Base-by-base conservation (phyloP, 2,329 filamentous ascomycete genomes). In the Arthrocladium fulminans region DNA sequence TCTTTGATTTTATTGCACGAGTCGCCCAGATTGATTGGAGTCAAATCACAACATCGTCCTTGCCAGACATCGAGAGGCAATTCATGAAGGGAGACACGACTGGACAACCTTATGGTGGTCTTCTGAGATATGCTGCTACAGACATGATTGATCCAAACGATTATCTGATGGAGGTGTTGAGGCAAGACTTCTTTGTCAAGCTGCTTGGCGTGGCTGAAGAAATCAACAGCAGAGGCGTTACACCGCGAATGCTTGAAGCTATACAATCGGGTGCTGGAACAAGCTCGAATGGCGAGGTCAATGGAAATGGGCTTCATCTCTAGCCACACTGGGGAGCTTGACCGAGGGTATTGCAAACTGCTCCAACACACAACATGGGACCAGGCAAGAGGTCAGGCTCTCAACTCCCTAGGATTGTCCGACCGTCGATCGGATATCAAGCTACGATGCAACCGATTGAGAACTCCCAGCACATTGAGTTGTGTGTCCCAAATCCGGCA, bases 1-100 rank as follows among this genome's bases (percentile, higher is more conserved):
- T 83, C 41, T 66, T 82, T 62, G 75, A 77, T 19, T 76, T 79
- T 63, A 61, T 83, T 32, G 70, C 74, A 2, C 71, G 70, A 48
- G 68, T 75, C 6, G 76, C 72, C 3, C 63, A 62, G 2, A 60
- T 81, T 54, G 73, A 79, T 55, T 81, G 77, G 75, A 66, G 68
- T 41, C 64, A 71, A 1, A 67, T 81, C 23, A 67, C 72, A 4
- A 66, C 64, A 9, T 69, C 74, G 4, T 75, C 80, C 51, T 63
- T 74, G 25, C 57, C 69, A 2, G 72, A 77, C 2, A 63, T 80
- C 2, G 80, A 82, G 55, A 38, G 47, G 4, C 51, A 53, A 29
- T 71, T 63, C 51, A 58, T 62, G 3, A 50, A 62, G 10, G 54
- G 59, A 6, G 52, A 56, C 13, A 45, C 3, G n/a, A 44, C 42